Evolutionary conservation across 1,139 yeast species (phyloP), one percentile per base, ranked within the genome.

Genomic region (Dujonia santamariae): DNA sequence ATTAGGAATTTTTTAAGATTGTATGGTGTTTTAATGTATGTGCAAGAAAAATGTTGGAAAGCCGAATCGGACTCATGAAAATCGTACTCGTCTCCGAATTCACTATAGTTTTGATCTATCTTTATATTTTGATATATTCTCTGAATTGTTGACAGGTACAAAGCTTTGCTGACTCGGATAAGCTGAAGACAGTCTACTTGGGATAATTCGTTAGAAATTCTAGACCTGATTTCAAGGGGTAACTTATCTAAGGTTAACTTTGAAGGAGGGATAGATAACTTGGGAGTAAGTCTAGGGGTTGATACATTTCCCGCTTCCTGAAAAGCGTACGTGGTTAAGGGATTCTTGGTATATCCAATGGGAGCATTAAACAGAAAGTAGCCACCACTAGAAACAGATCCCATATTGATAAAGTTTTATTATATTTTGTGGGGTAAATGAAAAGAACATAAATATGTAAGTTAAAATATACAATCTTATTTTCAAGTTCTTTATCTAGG

Each of bases 171-270:
- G 1, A 63, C 62, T 5, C 53, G 43, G 28, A 71, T 40, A 15
- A 73, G 44, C 37, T 47, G 60, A 7, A 69, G 42, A 22, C 67
- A 53, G 39, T 68, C 77, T 36, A 61, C 57, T 43, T 73, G 79
- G 12, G 65, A 51, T 19, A 72, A 46, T n/a, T 55, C 40, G 21
- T 54, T 49, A 6, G 67, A 55, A 3, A 73, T 58, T 16, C 41
- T 35, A 12, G 48, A 34, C 13, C 63, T 46, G 14, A 72, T 48
- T 40, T 72, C 79, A 20, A 51, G 43, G 1, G 78, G 77, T 9
- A 67, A 51, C 22, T 35, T 38, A 19, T 50, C 53, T n/a, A 59
- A 40, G 2, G 50, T 30, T 15, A 35, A 28, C 21, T 30, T 26
- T 11, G 19, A 19, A 15, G 34, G 30, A 4, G 27, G 27, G 7